Base-by-base conservation (phyloP, 2,329 filamentous ascomycete genomes). In the Sporothrix mexicana region DNA sequence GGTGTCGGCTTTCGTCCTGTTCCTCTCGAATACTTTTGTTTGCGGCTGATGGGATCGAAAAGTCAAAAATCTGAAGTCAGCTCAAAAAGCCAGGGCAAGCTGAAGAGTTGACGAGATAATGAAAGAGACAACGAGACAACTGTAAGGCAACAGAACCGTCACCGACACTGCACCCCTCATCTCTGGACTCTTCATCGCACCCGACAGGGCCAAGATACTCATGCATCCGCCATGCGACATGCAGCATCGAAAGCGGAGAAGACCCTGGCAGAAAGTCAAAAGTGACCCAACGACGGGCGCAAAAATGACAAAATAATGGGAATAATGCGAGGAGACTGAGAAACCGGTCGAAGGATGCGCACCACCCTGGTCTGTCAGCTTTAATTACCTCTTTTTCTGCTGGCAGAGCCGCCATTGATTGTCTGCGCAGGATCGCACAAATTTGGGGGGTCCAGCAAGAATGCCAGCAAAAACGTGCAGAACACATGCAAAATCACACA, bases 191-290 rank as follows among this genome's bases (percentile, higher is more conserved):
- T 45, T 9, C 8, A 64, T 43, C 36, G 20, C 61, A 10, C 41
- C 61, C 61, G 20, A 47, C 36, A 43, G 61, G 41, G 30, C 30
- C 61, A 43, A 66, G 61, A 25, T 25, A 13, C 41, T 47, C 61
- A 45, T 66, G 61, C 15, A 25, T n/a, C 8, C 51, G 6, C n/a
- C 51, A 20, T 53, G 6, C 51, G 15, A 51, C 23, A 13, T 67
- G 64, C 45, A 67, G 64, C 64, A 67, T 67, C 25, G 43, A 47
- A 36, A 67, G 64, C 64, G 45, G 64, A 51, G 64, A 20, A 67
- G 64, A 67, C 64, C 45, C 64, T 51, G 43, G 25, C 47, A 36
- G 13, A 66, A 47, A 49, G 25, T 43, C 43, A 23, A 66, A 23
- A 30, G 23, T n/a, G 23, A 61, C 57, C 15, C 53, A 23, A 41